Evolutionary conservation across 129 eudicot genomes (phyloP).

Genomic region (Kitagawia praeruptora): DNA sequence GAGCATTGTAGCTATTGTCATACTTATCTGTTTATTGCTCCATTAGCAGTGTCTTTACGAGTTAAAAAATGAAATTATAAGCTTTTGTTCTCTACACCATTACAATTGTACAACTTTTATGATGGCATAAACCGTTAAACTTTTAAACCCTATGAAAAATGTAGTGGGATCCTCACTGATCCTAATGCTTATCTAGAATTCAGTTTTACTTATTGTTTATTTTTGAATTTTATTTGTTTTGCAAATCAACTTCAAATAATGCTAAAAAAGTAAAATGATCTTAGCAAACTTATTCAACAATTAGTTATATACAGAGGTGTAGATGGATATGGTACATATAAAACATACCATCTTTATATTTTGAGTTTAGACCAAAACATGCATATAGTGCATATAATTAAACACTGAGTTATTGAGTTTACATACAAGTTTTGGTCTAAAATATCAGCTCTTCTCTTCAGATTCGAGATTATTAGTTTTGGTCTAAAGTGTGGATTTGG

Average conservation of each 20-base stretch:
- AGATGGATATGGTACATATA: background rate
- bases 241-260: background rate
- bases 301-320: background rate
- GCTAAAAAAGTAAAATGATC: background rate
- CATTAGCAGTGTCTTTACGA: background rate
- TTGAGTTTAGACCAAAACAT: background rate
- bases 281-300: background rate
- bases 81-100: background rate
- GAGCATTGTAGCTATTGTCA: background rate
- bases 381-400: no score
- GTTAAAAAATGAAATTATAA: background rate
- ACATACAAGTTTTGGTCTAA: no score
- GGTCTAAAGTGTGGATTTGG: no score
- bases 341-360: background rate
- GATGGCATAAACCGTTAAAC: no score
- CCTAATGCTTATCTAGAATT: background rate
- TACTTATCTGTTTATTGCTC: background rate
- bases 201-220: no score
- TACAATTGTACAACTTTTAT: no score
- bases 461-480: no score
- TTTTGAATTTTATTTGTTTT: no score
- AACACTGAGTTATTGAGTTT: no score
- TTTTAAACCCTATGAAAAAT: no score
- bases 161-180: no score
- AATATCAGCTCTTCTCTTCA: no score